Conservation (phyloP, 495 filamentous ascomycete genomes). For the Aspergillus olivimuriae region DNA sequence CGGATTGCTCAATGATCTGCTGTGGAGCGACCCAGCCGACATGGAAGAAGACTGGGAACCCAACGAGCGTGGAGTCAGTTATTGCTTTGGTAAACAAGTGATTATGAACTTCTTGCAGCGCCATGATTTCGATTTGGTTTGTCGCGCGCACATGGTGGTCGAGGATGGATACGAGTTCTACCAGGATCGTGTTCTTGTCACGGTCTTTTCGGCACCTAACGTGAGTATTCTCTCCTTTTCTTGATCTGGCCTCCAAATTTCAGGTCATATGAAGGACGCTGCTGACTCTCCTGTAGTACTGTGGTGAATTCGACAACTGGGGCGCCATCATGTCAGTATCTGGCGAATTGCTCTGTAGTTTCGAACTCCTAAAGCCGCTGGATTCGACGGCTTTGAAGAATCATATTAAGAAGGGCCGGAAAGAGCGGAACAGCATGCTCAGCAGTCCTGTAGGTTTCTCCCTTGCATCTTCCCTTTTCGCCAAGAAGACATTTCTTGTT, state of each 20-base stretch:
- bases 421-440: conserved; percentile 83
- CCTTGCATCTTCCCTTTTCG: conserved; percentile 16
- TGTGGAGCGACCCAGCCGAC: conserved; percentile 97
- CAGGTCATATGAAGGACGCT: not conserved
- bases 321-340: conserved; percentile 98
- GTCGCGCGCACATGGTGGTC: conserved; percentile 98
- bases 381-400: conserved; percentile 97
- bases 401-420: conserved; percentile 97
- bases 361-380: conserved; percentile 92
- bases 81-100: conserved; percentile 97
- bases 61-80: conserved; percentile 95
- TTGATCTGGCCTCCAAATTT: not conserved
- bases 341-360: conserved; percentile 87
- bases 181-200: conserved; percentile 89
- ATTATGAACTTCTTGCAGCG: conserved; percentile 93
- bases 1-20: conserved; percentile 87
- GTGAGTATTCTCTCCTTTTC: conserved; percentile 48
- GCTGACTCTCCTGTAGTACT: conserved; percentile 60
- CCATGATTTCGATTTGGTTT: conserved; percentile 97
- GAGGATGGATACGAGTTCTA: conserved; percentile 99
- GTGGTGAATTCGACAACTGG: conserved; percentile 99
- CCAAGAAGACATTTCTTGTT: conserved; percentile 21
- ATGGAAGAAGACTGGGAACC: conserved; percentile 98
- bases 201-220: conserved; percentile 96
- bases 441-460: conserved; percentile 76